Evolutionary conservation across 306 rosid species (phyloP), one percentile per base, ranked within the genome.

Genomic region (Coriaria nepalensis): DNA sequence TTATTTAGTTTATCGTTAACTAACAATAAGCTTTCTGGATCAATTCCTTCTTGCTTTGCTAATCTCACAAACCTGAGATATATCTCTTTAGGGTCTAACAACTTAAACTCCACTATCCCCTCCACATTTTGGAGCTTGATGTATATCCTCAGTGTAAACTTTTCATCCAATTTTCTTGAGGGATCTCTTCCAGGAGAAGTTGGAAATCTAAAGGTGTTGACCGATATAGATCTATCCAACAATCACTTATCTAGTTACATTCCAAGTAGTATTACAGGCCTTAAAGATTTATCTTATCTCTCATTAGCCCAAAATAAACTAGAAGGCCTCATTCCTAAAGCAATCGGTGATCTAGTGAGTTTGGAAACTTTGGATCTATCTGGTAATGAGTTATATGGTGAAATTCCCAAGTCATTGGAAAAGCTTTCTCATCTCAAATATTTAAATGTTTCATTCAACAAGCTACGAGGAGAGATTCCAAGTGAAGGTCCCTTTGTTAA

Each of bases 191-290:
- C 59, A 33, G 34, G 0, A 0, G 63, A 47, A 5, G 11, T 73
- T 33, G 66, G 58, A 11, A 63, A 51, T 37, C 39, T 73, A 14
- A 60, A 51, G 7, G 71, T 45, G 12, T 10, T 56, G 13, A 32
- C 6, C 35, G 0, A 14, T 2, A 13, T 68, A 33, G 74, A 73
- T 50, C 32, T 73, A 5, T 73, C 74, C 2, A 59, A 10, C 4
- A 73, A 73, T 64, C 14, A 34, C 12, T 13, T 73, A 8, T 63
- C 68, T 4, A 68, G 71, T 11, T 32, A 37, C 13, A 63, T 63
- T 14, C 73, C 70, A 6, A 35, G 13, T 4, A 54, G 51, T 43
- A 55, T 68, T 15, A 45, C 52, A 8, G 44, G 49, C n/a, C 61
- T 68, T 38, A 38, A 40, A 37, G 43, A 48, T 38, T 29, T 71